A percentile compares a stretch with the other conserved stretches of the same genome.
phyloP scores from a whole-genome alignment of 371 early-diverging fungal genomes.

The Mortierella sp. region DNA sequence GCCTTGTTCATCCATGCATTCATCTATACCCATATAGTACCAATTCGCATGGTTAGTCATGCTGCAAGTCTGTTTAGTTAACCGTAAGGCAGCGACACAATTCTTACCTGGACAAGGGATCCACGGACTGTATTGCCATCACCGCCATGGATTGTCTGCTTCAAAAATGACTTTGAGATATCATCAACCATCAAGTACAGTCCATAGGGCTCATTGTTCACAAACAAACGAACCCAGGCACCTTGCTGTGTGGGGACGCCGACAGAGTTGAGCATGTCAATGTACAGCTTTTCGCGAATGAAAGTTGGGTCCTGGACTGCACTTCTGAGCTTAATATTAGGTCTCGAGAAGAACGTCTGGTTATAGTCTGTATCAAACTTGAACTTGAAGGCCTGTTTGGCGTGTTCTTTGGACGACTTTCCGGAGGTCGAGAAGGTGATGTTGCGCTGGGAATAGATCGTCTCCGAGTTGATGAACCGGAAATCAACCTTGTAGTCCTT shows the following conservation, averaged over 20 bases:
- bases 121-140: conserved; percentile 11
- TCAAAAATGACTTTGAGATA: conserved; percentile 59
- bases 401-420: conserved; percentile 62
- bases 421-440: conserved; percentile 61
- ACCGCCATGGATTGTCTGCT: conserved; percentile 55
- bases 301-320: conserved; percentile 61
- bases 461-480: conserved; percentile 60
- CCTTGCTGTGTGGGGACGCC: conserved; percentile 63
- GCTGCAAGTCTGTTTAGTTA: no score
- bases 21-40: no score
- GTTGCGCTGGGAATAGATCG: conserved; percentile 51
- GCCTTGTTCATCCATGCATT: conserved; percentile 32
- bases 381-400: conserved; percentile 65
- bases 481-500: conserved; percentile 47
- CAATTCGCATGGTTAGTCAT: no score
- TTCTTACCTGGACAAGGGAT: conserved; percentile 32
- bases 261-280: conserved; percentile 63
- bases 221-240: conserved; percentile 62
- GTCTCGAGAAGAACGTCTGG: conserved; percentile 58
- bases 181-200: conserved; percentile 67
- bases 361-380: conserved; percentile 56
- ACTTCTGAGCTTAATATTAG: conserved; percentile 62
- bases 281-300: conserved; percentile 64
- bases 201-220: conserved; percentile 63
- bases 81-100: no score